Percentiles rank a stretch among this genome's conserved stretches.
Evolutionary conservation across 805 yeast species (phyloP).

Genomic region (Ogataea nonfermentans): DNA sequence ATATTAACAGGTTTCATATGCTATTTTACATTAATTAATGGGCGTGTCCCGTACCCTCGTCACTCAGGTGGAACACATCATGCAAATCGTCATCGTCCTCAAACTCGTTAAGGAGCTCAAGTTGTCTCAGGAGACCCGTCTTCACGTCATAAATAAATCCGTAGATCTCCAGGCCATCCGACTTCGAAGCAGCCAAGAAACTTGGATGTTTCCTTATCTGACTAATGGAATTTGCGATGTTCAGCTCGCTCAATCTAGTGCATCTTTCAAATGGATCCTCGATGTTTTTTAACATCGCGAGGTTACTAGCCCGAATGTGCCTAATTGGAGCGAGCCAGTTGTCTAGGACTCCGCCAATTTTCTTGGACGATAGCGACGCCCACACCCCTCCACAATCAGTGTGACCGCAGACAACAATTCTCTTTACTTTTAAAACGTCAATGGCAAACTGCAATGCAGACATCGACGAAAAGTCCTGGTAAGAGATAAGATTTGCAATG

Average conservation of each 20-base stretch:
- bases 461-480: conserved; percentile 68
- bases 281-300: conserved; percentile 46
- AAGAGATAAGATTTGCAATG: conserved; percentile 74
- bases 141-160: conserved; percentile 84
- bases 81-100: conserved; percentile 22
- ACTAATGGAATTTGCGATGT: conserved; percentile 69
- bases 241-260: conserved; percentile 67
- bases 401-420: conserved; percentile 88
- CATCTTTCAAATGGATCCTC: conserved; percentile 53
- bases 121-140: conserved; percentile 56
- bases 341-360: conserved; percentile 66
- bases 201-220: conserved; percentile 63
- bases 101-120: conserved; percentile 29
- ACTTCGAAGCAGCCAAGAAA: conserved; percentile 62
- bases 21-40: too few relatives aligned
- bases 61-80: conserved; percentile 28
- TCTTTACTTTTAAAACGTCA: conserved; percentile 75
- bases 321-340: conserved; percentile 70
- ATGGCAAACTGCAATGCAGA: conserved; percentile 87
- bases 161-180: conserved; percentile 68
- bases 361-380: conserved; percentile 67
- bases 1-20: conserved; percentile 4
- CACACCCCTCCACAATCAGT: conserved; percentile 93
- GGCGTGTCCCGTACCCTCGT: conserved; percentile 4
- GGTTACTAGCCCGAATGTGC: conserved; percentile 63